Base-by-base conservation (phyloP, 2,329 filamentous ascomycete genomes). In the Hyphodiscus sp. region DNA sequence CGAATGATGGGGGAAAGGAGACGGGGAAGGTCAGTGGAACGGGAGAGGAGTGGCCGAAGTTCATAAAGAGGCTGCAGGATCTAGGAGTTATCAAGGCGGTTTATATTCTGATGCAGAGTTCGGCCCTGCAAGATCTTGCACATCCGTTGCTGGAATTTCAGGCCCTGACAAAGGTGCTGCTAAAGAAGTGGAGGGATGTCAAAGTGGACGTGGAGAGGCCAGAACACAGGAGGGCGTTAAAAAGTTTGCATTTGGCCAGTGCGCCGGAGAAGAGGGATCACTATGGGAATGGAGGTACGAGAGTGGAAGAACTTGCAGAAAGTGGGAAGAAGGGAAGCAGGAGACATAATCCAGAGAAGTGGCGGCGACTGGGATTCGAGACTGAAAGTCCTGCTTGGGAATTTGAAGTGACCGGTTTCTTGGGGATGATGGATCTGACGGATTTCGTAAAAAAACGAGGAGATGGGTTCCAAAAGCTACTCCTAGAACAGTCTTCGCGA, bases 351-450 rank as follows among this genome's bases (percentile, higher is more conserved):
- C 87, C 91, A 0, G 86, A 95, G 65, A 96, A 96, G 69, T 99
- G 94, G 94, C 81, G 91, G 63, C 80, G 91, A 51, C 70, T 99
- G 43, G 94, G 94, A 2, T 99, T 99, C 65, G 87, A 94, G 69
- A 86, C 87, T 0, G 94, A 99, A 70, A 91, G 82, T 61, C 94
- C 94, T 2, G 85, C 85, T 0, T 79, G 80, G 63, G 94, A 99
- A 63, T 97, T 99, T 66, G 85, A 90, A 19, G 76, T 82, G 41
- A 87, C 88, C 26, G 94, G 94, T 0, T 97, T 91, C 68, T 72
- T 99, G 51, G 94, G 94, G 26, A 89, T 99, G 82, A 97, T 99
- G 91, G 94, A 99, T 69, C 72, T 99, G 65, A 89, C 91, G 1
- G 91, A 97, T 69, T 99, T 90, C 68, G 90, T 96, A 47, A 82